A percentile compares a stretch with the other conserved stretches of the same genome.
These are phyloP conservation scores for Geotrichum ghanense DNA, from an alignment of 805 yeast species.

Conservation along the genomic window DNA sequence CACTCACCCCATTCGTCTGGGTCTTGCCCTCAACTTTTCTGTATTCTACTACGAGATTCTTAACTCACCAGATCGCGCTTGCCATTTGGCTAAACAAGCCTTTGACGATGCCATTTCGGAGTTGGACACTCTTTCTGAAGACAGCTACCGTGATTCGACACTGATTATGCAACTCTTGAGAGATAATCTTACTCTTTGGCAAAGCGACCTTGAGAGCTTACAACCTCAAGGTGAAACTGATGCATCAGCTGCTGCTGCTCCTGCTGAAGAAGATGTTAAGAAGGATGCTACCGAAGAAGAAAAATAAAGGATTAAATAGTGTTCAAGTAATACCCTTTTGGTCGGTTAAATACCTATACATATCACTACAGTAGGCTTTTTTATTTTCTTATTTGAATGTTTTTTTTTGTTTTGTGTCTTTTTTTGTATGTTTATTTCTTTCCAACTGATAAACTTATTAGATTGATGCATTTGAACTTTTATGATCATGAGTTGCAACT, in stretches of 20 bases:
- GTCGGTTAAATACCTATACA: slow-evolving; percentile 1
- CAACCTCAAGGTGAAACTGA: slow-evolving; percentile 10
- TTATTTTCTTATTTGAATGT: not conserved
- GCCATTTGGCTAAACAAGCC: slow-evolving; percentile 98
- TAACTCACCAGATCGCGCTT: slow-evolving; percentile 96
- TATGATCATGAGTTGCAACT: too few relatives aligned
- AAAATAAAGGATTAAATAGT: not conserved
- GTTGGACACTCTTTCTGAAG: slow-evolving; percentile 93
- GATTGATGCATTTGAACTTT: too few relatives aligned
- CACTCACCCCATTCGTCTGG: slow-evolving; percentile 97
- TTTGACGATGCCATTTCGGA: slow-evolving; percentile 99
- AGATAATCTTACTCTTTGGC: slow-evolving; percentile 96
- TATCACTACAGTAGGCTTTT: slow-evolving; percentile 1
- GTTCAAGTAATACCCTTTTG: not conserved
- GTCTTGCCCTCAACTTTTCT: slow-evolving; percentile 94
- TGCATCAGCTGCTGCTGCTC: slow-evolving; percentile 11
- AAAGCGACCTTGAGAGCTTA: slow-evolving; percentile 43
- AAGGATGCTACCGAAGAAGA: slow-evolving; percentile 5
- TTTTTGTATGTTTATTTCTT: too few relatives aligned
- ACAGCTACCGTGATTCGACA: slow-evolving; percentile 95
- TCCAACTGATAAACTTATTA: too few relatives aligned
- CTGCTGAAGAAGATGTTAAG: slow-evolving; percentile 9
- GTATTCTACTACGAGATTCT: slow-evolving; percentile 97
- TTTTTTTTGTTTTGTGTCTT: too few relatives aligned
- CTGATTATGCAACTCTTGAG: slow-evolving; percentile 96